phyloP scores from a whole-genome alignment of 2,329 filamentous ascomycete species.

The Botrytis byssoidea region DNA sequence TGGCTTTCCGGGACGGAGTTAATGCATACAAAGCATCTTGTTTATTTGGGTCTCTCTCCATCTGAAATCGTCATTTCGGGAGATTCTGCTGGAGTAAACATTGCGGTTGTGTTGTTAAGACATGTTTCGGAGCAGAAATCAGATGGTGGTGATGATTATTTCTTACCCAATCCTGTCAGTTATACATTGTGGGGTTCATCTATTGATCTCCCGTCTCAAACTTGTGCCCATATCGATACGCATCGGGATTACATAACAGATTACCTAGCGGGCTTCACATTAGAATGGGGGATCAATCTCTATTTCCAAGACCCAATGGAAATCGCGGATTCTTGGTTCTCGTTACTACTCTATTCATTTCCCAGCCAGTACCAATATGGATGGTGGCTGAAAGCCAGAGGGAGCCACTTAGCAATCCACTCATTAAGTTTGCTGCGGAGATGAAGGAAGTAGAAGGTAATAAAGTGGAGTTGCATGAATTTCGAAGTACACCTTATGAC shows the following conservation, averaged over 20 bases:
- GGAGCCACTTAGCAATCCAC: slow-evolving; percentile 45
- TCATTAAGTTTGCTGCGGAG: slow-evolving; percentile 40
- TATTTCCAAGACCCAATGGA: slow-evolving; percentile 37
- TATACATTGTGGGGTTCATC: slow-evolving; percentile 45
- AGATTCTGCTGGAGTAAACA: slow-evolving; percentile 50
- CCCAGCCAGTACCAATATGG: slow-evolving; percentile 42
- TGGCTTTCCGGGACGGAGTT: slow-evolving; percentile 49
- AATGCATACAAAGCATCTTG: slow-evolving; percentile 47
- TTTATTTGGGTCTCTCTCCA: slow-evolving; percentile 42
- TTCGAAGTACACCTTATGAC: slow-evolving; percentile 47
- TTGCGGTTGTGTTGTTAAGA: slow-evolving; percentile 45
- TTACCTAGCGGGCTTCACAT: slow-evolving; percentile 42
- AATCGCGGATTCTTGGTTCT: slow-evolving; percentile 42
- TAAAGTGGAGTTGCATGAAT: slow-evolving; percentile 43
- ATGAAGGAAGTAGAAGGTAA: slow-evolving; percentile 43
- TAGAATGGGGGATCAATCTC: slow-evolving; percentile 43
- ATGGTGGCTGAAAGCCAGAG: slow-evolving; percentile 40
- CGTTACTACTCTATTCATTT: slow-evolving; percentile 41
- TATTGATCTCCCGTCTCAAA: slow-evolving; percentile 39
- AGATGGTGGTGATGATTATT: background rate
- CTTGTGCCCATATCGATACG: slow-evolving; percentile 35
- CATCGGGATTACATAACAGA: slow-evolving; percentile 40
- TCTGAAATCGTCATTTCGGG: slow-evolving; percentile 46
- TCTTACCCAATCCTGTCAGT: slow-evolving; percentile 38
- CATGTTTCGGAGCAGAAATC: slow-evolving; percentile 43